These are phyloP conservation scores for Eucalyptus marginata DNA, from an alignment of 345 rosid genomes.

Conservation along the genomic window DNA sequence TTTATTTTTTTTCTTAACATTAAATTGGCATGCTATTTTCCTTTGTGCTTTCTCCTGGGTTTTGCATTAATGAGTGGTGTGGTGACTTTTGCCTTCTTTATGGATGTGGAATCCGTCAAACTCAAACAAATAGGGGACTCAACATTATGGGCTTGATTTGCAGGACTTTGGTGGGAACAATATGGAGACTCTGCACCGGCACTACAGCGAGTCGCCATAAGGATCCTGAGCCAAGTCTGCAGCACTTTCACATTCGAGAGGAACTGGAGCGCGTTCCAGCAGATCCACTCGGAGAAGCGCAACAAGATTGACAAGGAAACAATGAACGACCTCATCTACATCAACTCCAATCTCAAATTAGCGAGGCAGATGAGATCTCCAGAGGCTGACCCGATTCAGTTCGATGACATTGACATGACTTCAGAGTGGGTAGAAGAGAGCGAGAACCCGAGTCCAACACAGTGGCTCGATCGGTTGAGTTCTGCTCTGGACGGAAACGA, in stretches of 20 bases:
- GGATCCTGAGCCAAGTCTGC: conserved; percentile 85
- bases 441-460: conserved; percentile 58
- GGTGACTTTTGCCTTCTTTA: background rate
- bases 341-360: conserved; percentile 70
- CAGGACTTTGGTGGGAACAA: conserved; percentile 98
- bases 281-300: conserved; percentile 73
- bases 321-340: conserved; percentile 46
- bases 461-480: conserved; percentile 87
- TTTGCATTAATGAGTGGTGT: background rate
- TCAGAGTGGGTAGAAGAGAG: conserved; percentile 91
- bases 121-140: background rate
- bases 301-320: conserved; percentile 77
- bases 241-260: conserved; percentile 63
- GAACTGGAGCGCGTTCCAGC: conserved; percentile 75
- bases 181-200: conserved; percentile 84
- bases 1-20: background rate
- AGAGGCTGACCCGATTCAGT: conserved; percentile 53
- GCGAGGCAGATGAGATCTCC: conserved; percentile 37
- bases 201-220: conserved; percentile 71
- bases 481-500: conserved; percentile 68
- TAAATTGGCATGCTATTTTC: background rate
- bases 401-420: conserved; percentile 82
- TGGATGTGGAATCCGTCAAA: background rate
- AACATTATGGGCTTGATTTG: background rate
- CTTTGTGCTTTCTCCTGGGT: background rate